phyloP scores from a whole-genome alignment of 2,329 filamentous ascomycete genomes.

The Pseudogymnoascus sp. region DNA sequence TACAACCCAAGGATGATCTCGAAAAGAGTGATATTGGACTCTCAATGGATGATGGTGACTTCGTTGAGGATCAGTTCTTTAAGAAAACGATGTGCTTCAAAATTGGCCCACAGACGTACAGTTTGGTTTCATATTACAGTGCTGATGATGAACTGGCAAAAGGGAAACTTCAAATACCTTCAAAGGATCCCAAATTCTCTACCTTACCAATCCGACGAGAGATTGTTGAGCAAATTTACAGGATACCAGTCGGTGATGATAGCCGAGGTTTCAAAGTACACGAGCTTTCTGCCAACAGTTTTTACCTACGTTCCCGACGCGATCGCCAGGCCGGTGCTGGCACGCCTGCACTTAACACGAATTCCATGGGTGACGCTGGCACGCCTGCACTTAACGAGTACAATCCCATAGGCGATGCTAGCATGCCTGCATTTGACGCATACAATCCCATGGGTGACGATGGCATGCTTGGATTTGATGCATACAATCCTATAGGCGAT shows the following conservation, averaged over 20 bases:
- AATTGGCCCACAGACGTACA: constrained; percentile 67
- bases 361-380: not conserved
- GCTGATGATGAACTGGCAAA: constrained; percentile 64
- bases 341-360: not conserved
- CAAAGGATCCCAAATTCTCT: constrained; percentile 43
- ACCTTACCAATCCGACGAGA: constrained; percentile 49
- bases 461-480: not conserved
- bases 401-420: not conserved
- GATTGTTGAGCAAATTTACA: constrained; percentile 28
- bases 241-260: not conserved
- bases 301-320: not conserved
- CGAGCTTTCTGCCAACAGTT: not conserved
- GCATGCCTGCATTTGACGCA: not conserved
- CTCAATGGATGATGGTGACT: constrained; percentile 81
- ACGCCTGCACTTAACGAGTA: not conserved
- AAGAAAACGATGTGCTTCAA: constrained; percentile 90
- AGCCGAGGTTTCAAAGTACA: not conserved
- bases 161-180: constrained; percentile 51
- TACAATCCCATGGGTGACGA: no score
- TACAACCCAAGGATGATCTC: not conserved
- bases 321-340: not conserved
- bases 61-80: constrained; percentile 73
- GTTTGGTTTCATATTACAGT: constrained; percentile 84
- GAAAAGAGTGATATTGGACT: constrained; percentile 59
- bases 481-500: not conserved